These are phyloP conservation scores for Babesia bovis DNA, from an alignment of 169 alveolate species.

Conservation along the genomic window DNA sequence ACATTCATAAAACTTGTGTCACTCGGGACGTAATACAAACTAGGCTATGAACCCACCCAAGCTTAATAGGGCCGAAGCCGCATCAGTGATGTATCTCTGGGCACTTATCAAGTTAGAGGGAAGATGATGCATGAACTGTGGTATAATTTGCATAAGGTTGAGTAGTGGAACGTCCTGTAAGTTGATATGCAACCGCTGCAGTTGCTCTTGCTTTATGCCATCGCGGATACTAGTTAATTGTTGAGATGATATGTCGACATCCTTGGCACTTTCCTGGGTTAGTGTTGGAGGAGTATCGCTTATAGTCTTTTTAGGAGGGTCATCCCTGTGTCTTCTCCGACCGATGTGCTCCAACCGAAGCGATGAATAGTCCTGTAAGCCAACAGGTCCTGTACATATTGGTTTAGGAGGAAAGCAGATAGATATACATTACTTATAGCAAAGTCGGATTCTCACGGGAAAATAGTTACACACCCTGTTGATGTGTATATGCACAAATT, in stretches of 20 bases:
- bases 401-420: neutral
- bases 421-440: too few species aligned
- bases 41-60: neutral
- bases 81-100: conserved; percentile 12
- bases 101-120: conserved; percentile 40
- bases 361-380: conserved; percentile 40
- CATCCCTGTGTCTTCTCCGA: conserved; percentile 27
- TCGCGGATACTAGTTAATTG: neutral
- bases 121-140: neutral
- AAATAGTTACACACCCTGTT: too few species aligned
- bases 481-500: too few species aligned
- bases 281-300: conserved; percentile 1
- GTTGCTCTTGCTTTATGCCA: conserved; percentile 5
- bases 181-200: conserved; percentile 11
- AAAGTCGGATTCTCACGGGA: too few species aligned
- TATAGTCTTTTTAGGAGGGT: neutral
- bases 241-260: neutral
- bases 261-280: neutral
- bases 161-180: neutral
- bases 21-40: neutral
- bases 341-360: conserved; percentile 20
- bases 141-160: neutral
- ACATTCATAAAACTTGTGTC: neutral
- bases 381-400: conserved; percentile 66
- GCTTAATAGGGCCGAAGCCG: neutral